Evolutionary conservation across 345 rosid species (phyloP).

Genomic region (Brassica nigra): DNA sequence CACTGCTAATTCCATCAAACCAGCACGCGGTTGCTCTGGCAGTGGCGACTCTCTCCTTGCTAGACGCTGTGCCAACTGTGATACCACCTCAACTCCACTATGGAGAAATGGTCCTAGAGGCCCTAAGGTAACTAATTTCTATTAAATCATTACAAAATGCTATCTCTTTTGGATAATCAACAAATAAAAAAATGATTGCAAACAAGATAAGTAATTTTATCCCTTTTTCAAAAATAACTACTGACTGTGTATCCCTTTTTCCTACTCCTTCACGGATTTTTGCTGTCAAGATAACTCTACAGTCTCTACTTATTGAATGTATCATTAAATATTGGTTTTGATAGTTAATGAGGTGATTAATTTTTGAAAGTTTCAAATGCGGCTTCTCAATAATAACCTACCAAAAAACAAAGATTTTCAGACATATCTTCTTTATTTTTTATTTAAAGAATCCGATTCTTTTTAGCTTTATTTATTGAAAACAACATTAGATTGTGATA

Average conservation of each 20-base stretch:
- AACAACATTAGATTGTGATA: conserved; percentile 22
- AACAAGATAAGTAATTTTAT: neutral
- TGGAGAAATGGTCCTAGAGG: conserved; percentile 91
- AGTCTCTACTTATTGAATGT: neutral
- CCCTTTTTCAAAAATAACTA: neutral
- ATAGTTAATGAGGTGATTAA: neutral
- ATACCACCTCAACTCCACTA: conserved; percentile 87
- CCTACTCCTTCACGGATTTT: neutral
- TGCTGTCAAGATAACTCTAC: neutral
- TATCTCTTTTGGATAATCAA: neutral
- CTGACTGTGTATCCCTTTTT: too few relatives aligned
- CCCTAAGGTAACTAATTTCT: conserved; percentile 50
- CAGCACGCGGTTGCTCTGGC: conserved; percentile 24
- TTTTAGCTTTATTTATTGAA: conserved; percentile 15
- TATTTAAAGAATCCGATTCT: neutral
- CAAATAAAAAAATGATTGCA: neutral
- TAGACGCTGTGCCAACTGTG: conserved; percentile 92
- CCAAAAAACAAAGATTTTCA: neutral
- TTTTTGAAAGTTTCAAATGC: neutral
- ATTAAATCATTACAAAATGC: neutral
- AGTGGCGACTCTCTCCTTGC: conserved; percentile 59
- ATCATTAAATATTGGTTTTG: neutral
- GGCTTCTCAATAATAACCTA: neutral
- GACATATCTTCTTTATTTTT: too few relatives aligned
- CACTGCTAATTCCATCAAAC: conserved; percentile 12